These are phyloP conservation scores for Blepharisma japonicum DNA, from an alignment of 73 alveolate species.

Conservation along the genomic window DNA sequence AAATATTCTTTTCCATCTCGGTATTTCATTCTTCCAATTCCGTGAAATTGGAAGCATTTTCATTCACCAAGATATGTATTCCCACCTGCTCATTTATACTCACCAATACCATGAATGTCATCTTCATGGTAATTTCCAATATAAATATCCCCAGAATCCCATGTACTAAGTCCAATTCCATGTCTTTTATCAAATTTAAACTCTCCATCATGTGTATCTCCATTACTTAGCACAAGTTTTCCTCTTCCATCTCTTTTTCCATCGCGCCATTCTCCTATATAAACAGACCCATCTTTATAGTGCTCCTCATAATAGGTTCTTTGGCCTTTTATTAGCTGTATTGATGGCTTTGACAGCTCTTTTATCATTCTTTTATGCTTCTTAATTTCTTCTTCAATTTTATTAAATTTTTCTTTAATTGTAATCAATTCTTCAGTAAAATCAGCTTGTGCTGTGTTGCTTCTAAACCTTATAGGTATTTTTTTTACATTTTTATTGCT, in stretches of 20 bases:
- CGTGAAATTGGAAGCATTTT: slow-evolving; percentile 61
- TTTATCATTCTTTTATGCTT: too few species aligned
- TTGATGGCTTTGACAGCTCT: too few species aligned
- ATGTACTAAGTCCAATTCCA: slow-evolving; percentile 58
- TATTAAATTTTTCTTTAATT: neutral
- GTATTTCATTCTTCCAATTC: slow-evolving; percentile 65
- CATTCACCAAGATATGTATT: slow-evolving; percentile 61
- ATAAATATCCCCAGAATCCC: slow-evolving; percentile 52
- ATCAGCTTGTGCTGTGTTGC: neutral
- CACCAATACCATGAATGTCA: slow-evolving; percentile 55
- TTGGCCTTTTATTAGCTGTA: slow-evolving; percentile 38
- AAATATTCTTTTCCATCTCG: slow-evolving; percentile 63
- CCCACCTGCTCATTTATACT: slow-evolving; percentile 60
- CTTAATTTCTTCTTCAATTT: slow-evolving; percentile 35
- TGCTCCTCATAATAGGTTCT: slow-evolving; percentile 34
- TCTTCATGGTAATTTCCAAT: slow-evolving; percentile 60
- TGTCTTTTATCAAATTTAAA: slow-evolving; percentile 55
- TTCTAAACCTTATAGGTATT: neutral
- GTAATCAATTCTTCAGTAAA: neutral
- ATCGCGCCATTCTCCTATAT: slow-evolving; percentile 69
- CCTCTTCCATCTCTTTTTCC: slow-evolving; percentile 65
- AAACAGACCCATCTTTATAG: slow-evolving; percentile 51
- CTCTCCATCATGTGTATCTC: slow-evolving; percentile 54
- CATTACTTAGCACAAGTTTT: slow-evolving; percentile 55
- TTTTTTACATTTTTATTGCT: neutral